phyloP scores from a whole-genome alignment of 2,329 filamentous ascomycete species.

The Claviceps humidiphila region DNA sequence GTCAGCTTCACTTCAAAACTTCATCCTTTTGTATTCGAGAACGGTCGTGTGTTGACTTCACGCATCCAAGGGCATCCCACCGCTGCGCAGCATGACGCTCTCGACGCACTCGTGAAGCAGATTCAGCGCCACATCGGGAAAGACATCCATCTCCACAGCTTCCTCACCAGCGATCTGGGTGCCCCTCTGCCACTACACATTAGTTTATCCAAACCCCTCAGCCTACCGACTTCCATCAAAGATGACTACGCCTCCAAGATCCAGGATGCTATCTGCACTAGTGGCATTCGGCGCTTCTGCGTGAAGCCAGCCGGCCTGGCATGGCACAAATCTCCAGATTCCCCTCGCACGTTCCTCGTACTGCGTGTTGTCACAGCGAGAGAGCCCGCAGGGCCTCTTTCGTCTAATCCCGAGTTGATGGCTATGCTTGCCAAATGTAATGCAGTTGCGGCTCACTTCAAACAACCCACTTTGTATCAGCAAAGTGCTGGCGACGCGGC shows the following conservation, averaged over 20 bases:
- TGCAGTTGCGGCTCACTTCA: slow-evolving; percentile 39
- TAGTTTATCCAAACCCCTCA: slow-evolving; percentile 72
- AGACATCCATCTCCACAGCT: slow-evolving; percentile 42
- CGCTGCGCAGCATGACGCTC: slow-evolving; percentile 29
- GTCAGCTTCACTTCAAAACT: too few relatives aligned
- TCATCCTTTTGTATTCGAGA: too few relatives aligned
- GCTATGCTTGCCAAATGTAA: slow-evolving; percentile 57
- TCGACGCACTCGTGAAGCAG: slow-evolving; percentile 29
- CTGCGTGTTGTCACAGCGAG: slow-evolving; percentile 39
- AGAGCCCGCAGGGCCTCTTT: slow-evolving; percentile 1
- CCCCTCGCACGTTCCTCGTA: slow-evolving; percentile 74
- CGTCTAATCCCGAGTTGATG: slow-evolving; percentile 40
- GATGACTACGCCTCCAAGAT: slow-evolving; percentile 51
- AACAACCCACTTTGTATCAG: slow-evolving; percentile 60
- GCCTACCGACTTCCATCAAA: slow-evolving; percentile 59
- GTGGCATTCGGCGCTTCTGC: slow-evolving; percentile 19
- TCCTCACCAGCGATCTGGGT: slow-evolving; percentile 66
- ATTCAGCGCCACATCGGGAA: slow-evolving; percentile 21
- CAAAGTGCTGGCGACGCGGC: slow-evolving; percentile 12
- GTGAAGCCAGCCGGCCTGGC: slow-evolving; percentile 27
- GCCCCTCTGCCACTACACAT: slow-evolving; percentile 75
- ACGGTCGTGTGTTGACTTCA: neutral
- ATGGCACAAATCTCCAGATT: slow-evolving; percentile 41
- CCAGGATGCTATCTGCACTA: slow-evolving; percentile 22
- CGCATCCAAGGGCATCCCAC: slow-evolving; percentile 40